Base-by-base conservation (phyloP, 192 early-diverging fungal species). In the Podila epigama region DNA sequence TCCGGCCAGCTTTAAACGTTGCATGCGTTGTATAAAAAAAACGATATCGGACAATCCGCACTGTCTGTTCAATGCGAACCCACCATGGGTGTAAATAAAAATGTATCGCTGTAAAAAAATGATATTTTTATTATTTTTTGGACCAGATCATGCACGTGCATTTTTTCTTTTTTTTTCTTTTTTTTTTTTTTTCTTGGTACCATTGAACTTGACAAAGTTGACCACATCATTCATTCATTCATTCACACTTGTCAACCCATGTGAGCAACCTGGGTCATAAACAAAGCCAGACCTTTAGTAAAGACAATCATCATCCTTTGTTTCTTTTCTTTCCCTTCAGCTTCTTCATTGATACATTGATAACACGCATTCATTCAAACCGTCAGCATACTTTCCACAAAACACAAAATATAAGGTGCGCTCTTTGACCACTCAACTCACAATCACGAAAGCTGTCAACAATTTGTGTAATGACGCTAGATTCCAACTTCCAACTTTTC, bases 1-100 rank as follows among this genome's bases (percentile, higher is more conserved):
- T 90, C 83, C 72, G 92, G 92, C 64, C 81, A 89, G 75, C 73
- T 87, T 58, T 87, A 89, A 86, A 81, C 69, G 63, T 29, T 48
- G 44, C 25, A n/a, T n/a, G 20, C 6, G 5, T 48, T 48, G 44
- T 18, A 48, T 48, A 22, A 5, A 48, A 22, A 18, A 48, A 48
- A 48, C n/a, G 44, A 7, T 48, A n/a, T n/a, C 2, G 44, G n/a
- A 4, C n/a, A 25, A 22, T 18, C 44, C 8, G 44, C 25, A 20
- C 6, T 5, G 1, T n/a, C n/a, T 48, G 44, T 48, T 20, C 44
- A 48, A 48, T 20, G 42, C 40, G 40, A 44, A 22, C 44, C 5
- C 5, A 22, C 10, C 7, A 6, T 3, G n/a, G n/a, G 25, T 48
- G 44, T 48, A 22, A 22, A n/a, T 8, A 20, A 8, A 48, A 7